These are phyloP conservation scores for Neurospora crassa DNA, from an alignment of 2,329 filamentous ascomycete species.

Conservation along the genomic window DNA sequence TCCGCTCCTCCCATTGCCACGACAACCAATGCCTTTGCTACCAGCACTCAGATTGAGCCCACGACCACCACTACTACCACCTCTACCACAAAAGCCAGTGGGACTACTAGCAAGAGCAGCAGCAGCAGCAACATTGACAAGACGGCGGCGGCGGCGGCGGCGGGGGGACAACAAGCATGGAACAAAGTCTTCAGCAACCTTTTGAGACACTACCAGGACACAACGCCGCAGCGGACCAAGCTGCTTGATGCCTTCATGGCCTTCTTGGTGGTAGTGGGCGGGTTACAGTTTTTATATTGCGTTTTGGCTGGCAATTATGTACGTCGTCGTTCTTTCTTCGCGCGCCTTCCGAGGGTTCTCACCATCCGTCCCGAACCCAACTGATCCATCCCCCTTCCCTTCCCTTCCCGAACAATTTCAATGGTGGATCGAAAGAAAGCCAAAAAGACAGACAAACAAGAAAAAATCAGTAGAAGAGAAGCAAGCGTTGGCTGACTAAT, in stretches of 20 bases:
- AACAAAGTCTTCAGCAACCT: conserved; percentile 58
- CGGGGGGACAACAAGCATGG: conserved; percentile 25
- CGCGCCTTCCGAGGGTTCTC: too few species aligned
- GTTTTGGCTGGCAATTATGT: conserved; percentile 90
- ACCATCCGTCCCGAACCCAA: too few species aligned
- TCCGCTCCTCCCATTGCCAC: conserved; percentile 11
- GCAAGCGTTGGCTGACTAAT: conserved; percentile 2
- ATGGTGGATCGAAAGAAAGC: too few species aligned
- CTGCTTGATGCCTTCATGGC: conserved; percentile 84
- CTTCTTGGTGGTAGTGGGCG: conserved; percentile 78
- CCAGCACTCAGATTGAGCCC: neutral
- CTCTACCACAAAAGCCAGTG: conserved; percentile 11
- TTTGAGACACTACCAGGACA: conserved; percentile 66
- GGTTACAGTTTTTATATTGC: conserved; percentile 90
- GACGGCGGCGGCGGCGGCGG: too few species aligned
- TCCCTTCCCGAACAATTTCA: too few species aligned
- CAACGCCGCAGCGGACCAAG: conserved; percentile 84
- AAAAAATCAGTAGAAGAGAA: too few species aligned
- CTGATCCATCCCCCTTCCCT: too few species aligned
- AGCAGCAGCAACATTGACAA: neutral
- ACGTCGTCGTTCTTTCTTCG: too few species aligned
- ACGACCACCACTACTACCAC: conserved; percentile 9
- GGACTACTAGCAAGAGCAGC: conserved; percentile 5
- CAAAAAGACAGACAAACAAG: too few species aligned
- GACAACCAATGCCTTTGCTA: neutral